Base-by-base conservation (phyloP, 2,329 filamentous ascomycete species). In the Rhinocladiella similis region DNA sequence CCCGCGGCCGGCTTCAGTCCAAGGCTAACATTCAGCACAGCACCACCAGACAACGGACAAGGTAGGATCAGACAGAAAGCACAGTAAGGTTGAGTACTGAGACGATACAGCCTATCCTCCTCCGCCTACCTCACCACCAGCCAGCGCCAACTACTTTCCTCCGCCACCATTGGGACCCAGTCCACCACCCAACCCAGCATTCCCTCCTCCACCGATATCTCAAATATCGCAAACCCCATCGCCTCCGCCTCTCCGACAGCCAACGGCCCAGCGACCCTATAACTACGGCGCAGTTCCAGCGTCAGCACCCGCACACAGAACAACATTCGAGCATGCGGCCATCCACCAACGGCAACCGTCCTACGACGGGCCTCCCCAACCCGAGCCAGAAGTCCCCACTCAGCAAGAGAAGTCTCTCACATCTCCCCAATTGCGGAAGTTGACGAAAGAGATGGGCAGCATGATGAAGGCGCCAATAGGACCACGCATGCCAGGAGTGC, bases 401-500 rank as follows among this genome's bases (percentile, higher is more conserved):
- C 54, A 52, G 38, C 35, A 36, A 7, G 57, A 59, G 13, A 33
- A 62, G 36, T 20, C 54, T 42, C 25, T 54, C 14, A 41, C 53
- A 10, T 54, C 50, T 18, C 59, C 59, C n/a, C 53, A 51, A 10
- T 5, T 59, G 39, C 48, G 51, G 16, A 54, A 62, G 38, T 27
- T 62, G 29, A 54, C 53, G 14, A 35, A 56, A 55, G 62, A 64
- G 43, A 56, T 64, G 47, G 57, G 53, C 10, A 57, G 42, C 29
- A 36, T 64, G 33, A 56, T 63, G 58, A 57, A 47, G 42, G 19
- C 50, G 19, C 60, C 58, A 2, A 47, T 50, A 33, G 62, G 47
- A 9, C 57, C 55, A 7, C 55, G 27, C 19, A 41, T 75, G 14
- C 71, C 74, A 2, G 75, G 75, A 18, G 76, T 77, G 0, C 75